Percentiles rank a stretch among this genome's conserved stretches.
Evolutionary conservation across 106 monocot genomes (phyloP).

Genomic region (Dioscorea dumetorum): DNA sequence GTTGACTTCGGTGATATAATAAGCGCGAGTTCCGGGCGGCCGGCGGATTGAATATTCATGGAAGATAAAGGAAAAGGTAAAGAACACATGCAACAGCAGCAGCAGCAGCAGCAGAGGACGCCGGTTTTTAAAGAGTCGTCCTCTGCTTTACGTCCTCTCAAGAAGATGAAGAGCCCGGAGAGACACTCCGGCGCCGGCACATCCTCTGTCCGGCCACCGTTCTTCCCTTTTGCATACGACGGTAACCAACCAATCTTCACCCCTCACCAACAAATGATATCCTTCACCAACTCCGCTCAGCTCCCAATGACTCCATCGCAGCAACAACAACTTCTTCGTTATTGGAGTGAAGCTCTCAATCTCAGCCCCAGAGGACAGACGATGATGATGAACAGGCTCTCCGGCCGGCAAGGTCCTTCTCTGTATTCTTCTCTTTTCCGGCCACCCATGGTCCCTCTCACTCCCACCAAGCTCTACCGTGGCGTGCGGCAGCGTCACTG

Average conservation of each 20-base stretch:
- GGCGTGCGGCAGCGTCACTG: conserved; percentile 69
- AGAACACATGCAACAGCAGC: neutral
- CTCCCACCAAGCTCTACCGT: conserved; percentile 48
- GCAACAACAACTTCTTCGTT: conserved; percentile 5
- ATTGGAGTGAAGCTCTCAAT: conserved; percentile 19
- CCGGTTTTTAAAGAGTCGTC: conserved; percentile 2
- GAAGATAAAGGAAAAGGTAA: neutral
- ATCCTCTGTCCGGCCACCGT: neutral
- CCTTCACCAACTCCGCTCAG: neutral
- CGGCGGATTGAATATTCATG: neutral
- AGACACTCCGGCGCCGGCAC: neutral
- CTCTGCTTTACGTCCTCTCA: neutral
- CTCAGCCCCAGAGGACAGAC: conserved; percentile 41
- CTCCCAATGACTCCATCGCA: neutral
- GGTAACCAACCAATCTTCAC: neutral
- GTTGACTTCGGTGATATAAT: neutral
- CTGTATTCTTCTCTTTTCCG: conserved; percentile 2
- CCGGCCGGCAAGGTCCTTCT: neutral
- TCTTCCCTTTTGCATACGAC: conserved; percentile 11
- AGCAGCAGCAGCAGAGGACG: neutral
- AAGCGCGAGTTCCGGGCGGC: neutral
- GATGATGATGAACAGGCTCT: conserved; percentile 23
- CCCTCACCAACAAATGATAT: conserved; percentile 13
- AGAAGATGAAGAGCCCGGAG: conserved; percentile 19
- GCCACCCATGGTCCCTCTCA: conserved; percentile 2